These are phyloP conservation scores for Eimeria praecox DNA, from an alignment of 169 alveolate species.

Conservation along the genomic window DNA sequence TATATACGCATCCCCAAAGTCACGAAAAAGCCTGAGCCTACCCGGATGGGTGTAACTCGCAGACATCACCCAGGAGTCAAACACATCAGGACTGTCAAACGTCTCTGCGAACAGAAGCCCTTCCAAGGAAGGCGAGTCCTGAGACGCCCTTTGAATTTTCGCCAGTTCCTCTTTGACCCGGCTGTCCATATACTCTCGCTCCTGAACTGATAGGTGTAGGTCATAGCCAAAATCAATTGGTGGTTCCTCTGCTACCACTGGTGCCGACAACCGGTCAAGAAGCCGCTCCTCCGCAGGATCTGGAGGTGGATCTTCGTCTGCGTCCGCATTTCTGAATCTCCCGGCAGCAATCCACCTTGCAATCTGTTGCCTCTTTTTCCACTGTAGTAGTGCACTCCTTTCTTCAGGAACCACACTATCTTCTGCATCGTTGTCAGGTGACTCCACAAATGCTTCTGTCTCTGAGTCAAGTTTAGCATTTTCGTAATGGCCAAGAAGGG, in stretches of 20 bases:
- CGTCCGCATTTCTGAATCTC: background rate
- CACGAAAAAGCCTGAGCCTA: background rate
- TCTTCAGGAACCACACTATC: background rate
- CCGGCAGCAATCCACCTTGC: background rate
- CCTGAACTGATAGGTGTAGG: conserved; percentile 18
- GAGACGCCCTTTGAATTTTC: background rate
- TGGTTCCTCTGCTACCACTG: background rate
- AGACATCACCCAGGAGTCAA: conserved; percentile 20
- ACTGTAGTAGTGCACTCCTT: background rate
- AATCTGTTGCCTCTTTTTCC: background rate
- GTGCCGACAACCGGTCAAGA: conserved; percentile 17
- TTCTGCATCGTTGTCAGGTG: background rate
- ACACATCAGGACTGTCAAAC: conserved; percentile 38
- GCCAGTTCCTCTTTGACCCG: conserved; percentile 1
- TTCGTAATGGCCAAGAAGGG: background rate
- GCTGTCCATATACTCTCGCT: conserved; percentile 7
- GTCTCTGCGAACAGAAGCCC: conserved; percentile 56
- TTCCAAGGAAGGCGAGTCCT: background rate
- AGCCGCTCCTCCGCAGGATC: conserved; percentile 45
- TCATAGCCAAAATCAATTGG: conserved; percentile 48
- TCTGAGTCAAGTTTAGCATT: background rate
- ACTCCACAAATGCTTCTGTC: background rate
- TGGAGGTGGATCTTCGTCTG: conserved; percentile 63
- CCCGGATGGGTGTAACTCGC: conserved; percentile 29
- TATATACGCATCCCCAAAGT: background rate